Evolutionary conservation across 2,329 filamentous ascomycete genomes (phyloP), one percentile per base, ranked within the genome.

Genomic region (Coniochaeta pulveracea): DNA sequence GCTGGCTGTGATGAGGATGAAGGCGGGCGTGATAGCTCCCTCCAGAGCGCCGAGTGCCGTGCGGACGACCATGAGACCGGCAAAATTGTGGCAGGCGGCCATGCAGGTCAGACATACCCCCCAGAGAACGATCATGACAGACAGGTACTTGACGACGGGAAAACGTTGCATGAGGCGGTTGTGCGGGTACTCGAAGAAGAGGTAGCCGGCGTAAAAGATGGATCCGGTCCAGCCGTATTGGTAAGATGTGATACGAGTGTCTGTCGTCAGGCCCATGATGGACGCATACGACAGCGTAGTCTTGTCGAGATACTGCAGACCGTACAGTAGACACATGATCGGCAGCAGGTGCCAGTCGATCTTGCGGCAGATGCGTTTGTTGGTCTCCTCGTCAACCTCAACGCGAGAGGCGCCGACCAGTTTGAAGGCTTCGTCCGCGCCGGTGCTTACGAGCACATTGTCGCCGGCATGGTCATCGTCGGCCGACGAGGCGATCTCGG

Each of bases 281-380:
- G 76, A 74, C 1, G 76, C 75, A 41, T 78, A 80, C 1, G 65
- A 72, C 19, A 75, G 51, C 0, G 66, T 74, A 0, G 70, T 75
- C 56, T 75, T 50, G 42, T 51, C 47, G 19, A 50, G 42, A 18
- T 51, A 46, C 27, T 43, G 32, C 10, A 32, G 9, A 11, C n/a
- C 22, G 22, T 15, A 28, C 50, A 59, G 38, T 34, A 32, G 18
- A 14, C 29, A 32, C 29, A 32, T 19, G 16, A 32, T 32, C 10
- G 29, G 29, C 29, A 32, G 8, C 8, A 32, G 10, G 29, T 32
- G 19, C 29, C n/a, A 19, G 18, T 32, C 29, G 19, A 32, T 32
- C 17, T 32, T 32, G 16, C 29, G 29, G n/a, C n/a, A n/a, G n/a
- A n/a, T n/a, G n/a, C n/a, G n/a, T n/a, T n/a, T n/a, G n/a, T n/a